These are phyloP conservation scores for Exophiala aquamarina DNA, from an alignment of 2,329 filamentous ascomycete species.

Conservation along the genomic window DNA sequence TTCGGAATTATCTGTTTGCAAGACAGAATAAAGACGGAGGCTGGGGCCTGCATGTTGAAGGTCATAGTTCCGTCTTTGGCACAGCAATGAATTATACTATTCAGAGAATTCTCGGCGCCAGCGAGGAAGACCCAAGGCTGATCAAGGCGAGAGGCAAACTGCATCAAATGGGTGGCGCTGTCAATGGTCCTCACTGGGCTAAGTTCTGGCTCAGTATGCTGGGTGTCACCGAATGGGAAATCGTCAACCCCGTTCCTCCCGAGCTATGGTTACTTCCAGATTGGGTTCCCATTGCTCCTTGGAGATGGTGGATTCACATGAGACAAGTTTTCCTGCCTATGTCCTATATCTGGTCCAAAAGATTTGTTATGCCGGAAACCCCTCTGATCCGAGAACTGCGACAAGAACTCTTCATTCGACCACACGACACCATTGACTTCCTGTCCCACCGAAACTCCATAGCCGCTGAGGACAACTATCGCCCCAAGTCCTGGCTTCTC, in stretches of 20 bases:
- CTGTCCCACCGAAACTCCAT: constrained; percentile 78
- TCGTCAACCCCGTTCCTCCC: constrained; percentile 90
- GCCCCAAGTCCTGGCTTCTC: constrained; percentile 84
- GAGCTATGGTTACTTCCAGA: constrained; percentile 92
- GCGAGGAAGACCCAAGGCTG: constrained; percentile 80
- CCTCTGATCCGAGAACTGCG: constrained; percentile 70
- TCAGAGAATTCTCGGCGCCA: constrained; percentile 77
- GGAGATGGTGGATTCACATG: constrained; percentile 98
- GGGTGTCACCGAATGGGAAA: constrained; percentile 82
- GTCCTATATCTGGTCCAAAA: constrained; percentile 83
- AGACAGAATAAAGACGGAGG: constrained; percentile 88
- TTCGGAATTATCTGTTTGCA: constrained; percentile 87
- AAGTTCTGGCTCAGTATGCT: constrained; percentile 92
- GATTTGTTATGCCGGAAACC: constrained; percentile 74
- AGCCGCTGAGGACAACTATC: constrained; percentile 77
- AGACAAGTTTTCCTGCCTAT: constrained; percentile 94
- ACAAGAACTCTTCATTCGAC: constrained; percentile 78
- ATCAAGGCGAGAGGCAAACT: constrained; percentile 78
- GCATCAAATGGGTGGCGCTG: constrained; percentile 81
- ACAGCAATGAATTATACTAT: constrained; percentile 84
- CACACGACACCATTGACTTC: constrained; percentile 78
- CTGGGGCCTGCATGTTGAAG: constrained; percentile 96
- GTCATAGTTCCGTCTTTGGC: constrained; percentile 86
- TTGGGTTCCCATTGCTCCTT: constrained; percentile 85
- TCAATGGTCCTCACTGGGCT: constrained; percentile 87